Evolutionary conservation across 179 eudicot genomes (phyloP), one percentile per base, ranked within the genome.

Genomic region (Patellifolia procumbens): DNA sequence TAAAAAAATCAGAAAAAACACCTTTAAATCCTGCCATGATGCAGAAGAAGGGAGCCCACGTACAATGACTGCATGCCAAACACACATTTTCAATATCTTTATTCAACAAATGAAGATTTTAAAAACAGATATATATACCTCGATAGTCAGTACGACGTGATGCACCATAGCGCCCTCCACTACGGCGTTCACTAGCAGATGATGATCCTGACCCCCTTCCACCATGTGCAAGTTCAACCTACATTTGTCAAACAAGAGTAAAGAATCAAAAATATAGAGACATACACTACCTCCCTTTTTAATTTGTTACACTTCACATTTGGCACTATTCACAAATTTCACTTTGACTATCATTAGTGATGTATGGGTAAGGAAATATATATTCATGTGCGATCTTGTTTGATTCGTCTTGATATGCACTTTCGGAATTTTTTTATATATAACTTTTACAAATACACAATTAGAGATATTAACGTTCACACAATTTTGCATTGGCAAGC

Each of bases 191-290:
- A 82, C 87, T 82, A 67, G 88, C 86, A 72, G 97, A 88, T 26
- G 97, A 87, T 81, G 86, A 88, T 16, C 98, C 92, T 81, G 86
- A 88, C 12, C 98, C 92, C 80, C 97, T 89, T 52, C 98, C 98
- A 42, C 98, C 98, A 85, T 92, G 99, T 52, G 99, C 97, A 85
- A 96, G 97, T 84, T 96, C 99, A 69, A 96, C 99, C 99, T 96
- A 80, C 64, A 82, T 73, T 43, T n/a, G 45, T 39, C 35, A 63
- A 68, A 75, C 46, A 61, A 28, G 76, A 59, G 52, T 69, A 31
- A 84, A 72, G 39, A 55, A 69, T 10, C 26, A 22, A 11, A 58
- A 51, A 1, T 15, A n/a, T n/a, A n/a, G n/a, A n/a, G n/a, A n/a
- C n/a, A n/a, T n/a, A n/a, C n/a, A n/a, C n/a, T n/a, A n/a, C n/a